Evolutionary conservation across 345 rosid genomes (phyloP).

Genomic region (Mallotus nudiflorus): DNA sequence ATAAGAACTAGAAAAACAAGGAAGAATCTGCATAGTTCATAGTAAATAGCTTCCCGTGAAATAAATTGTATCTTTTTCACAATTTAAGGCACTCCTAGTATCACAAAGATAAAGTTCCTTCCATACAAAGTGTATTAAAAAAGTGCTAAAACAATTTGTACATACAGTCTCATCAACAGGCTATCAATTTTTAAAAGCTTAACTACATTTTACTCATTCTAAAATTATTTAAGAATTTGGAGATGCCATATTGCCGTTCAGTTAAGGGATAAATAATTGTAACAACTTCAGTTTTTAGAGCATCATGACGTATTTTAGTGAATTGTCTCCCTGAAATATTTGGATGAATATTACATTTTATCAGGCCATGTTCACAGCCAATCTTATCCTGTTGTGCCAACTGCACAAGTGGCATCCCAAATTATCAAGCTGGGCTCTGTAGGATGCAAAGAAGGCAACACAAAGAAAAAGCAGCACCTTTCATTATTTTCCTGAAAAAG

Average conservation of each 20-base stretch:
- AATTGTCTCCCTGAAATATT: not conserved
- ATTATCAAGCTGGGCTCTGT: not conserved
- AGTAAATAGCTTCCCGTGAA: not conserved
- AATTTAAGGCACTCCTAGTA: not conserved
- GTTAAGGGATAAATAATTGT: not conserved
- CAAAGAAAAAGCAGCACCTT: not conserved
- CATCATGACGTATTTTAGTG: not conserved
- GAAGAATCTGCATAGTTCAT: not conserved
- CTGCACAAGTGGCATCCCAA: not conserved
- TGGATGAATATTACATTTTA: not conserved
- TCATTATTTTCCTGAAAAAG: not conserved
- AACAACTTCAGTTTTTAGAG: not conserved
- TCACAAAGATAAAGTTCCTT: not conserved
- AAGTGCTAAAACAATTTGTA: not conserved
- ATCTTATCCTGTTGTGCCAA: not conserved
- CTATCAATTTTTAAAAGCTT: not conserved
- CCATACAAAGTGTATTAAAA: not conserved
- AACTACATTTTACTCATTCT: no score
- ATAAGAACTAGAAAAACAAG: not conserved
- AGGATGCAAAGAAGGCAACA: not conserved
- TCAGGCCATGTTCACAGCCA: not conserved
- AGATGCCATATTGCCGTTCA: conserved; percentile 3
- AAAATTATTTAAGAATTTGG: not conserved
- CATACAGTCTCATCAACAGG: not conserved
- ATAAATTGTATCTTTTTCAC: not conserved